phyloP scores from a whole-genome alignment of 257 asterid species.

The Solanum etuberosum region DNA sequence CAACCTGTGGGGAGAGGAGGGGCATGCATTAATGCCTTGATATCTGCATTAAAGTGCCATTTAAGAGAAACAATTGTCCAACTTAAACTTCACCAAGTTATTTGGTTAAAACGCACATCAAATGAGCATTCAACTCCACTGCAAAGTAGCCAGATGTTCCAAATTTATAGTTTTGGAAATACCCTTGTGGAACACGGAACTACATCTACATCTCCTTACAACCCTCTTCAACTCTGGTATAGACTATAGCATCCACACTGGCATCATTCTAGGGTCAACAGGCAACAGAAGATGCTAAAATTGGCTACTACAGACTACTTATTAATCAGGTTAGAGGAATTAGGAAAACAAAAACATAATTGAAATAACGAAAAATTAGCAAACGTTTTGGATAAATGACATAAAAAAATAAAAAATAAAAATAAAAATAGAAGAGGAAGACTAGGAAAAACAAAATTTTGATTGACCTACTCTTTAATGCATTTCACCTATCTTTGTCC shows the following conservation, averaged over 20 bases:
- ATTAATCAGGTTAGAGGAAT: neutral
- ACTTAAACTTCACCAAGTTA: neutral
- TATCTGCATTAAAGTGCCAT: neutral
- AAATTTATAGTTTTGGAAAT: neutral
- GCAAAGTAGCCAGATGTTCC: neutral
- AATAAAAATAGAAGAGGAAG: neutral
- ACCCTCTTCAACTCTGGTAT: neutral
- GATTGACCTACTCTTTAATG: neutral
- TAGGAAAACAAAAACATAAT: neutral
- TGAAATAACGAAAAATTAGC: neutral
- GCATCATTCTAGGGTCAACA: neutral
- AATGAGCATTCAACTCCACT: neutral
- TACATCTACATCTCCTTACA: neutral
- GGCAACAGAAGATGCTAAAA: neutral
- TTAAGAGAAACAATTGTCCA: neutral
- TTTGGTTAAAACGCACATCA: neutral
- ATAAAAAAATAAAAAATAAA: neutral
- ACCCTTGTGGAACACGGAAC: neutral
- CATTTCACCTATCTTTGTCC: neutral
- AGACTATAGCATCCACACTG: neutral
- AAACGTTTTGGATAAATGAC: neutral
- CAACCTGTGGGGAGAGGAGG: neutral
- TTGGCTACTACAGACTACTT: neutral
- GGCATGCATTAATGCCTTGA: neutral
- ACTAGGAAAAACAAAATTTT: neutral